Base-by-base conservation (phyloP, 306 rosid species). In the Medicago truncatula region DNA sequence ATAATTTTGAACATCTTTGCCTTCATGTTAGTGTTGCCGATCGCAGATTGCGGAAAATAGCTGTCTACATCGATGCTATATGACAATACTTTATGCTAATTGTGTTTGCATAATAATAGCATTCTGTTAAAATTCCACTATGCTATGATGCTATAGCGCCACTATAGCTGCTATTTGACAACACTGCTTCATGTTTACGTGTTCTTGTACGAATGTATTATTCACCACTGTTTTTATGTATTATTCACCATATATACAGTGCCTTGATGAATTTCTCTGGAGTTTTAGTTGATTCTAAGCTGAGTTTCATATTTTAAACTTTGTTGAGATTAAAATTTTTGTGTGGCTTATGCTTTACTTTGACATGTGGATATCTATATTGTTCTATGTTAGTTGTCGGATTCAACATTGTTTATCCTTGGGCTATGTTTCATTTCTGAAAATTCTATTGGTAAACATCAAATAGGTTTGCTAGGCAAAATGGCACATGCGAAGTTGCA, bases 401-500 rank as follows among this genome's bases (percentile, higher is more conserved):
- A 58, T 80, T 76, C 77, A 46, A 21, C 2, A 9, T 67, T 76
- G 82, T 12, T 25, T 77, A 63, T 28, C 21, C 31, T 21, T 63
- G 68, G 76, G 76, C 18, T 56, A 66, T 70, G 81, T 67, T 74
- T 81, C 63, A 65, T 34, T 61, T 61, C 1, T 5, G 81, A 46
- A 34, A 57, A 12, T 77, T 81, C 67, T 71, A 15, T 52, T 62
- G 72, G 61, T 64, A 57, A 75, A 78, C 62, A 68, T 70, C 46
- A n/a, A 54, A 50, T 43, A 84, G 83, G 76, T 74, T 77, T 72
- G 74, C 46, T 80, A 77, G 75, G 77, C 67, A 81, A 85, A 74
- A 92, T 92, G 97, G 95, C 89, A 66, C 89, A 88, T 80, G 69
- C 83, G 34, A 89, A 92, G 88, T 81, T 92, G 82, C 89, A 62